Conservation (phyloP, 1,284 basidiomycete species). For the Leccinum insigne region DNA sequence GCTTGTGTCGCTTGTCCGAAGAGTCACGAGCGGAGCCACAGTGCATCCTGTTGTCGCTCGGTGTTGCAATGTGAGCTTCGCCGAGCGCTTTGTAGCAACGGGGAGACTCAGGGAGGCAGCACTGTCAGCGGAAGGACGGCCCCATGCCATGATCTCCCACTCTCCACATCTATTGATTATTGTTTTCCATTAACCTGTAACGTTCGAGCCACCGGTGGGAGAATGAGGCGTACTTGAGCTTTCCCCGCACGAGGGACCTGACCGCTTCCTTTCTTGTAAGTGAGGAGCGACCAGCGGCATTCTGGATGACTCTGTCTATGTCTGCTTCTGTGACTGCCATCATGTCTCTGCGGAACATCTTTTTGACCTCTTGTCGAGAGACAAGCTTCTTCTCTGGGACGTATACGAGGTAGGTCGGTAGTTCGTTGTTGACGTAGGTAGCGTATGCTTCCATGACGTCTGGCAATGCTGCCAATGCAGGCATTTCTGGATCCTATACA, state of each 20-base stretch:
- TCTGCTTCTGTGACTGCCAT: constrained; percentile 28
- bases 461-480: constrained; percentile 12
- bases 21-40: not conserved
- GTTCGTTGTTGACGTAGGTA: constrained; percentile 30
- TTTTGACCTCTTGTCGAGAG: constrained; percentile 34
- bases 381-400: constrained; percentile 29
- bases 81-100: constrained; percentile 26
- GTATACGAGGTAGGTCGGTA: constrained; percentile 32
- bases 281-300: constrained; percentile 47
- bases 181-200: constrained; percentile 29
- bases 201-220: constrained; percentile 62
- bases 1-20: not conserved
- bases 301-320: constrained; percentile 19
- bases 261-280: constrained; percentile 31
- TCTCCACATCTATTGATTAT: constrained; percentile 30
- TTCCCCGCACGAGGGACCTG: constrained; percentile 42
- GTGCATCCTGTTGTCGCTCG: not conserved
- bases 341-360: constrained; percentile 28
- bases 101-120: constrained; percentile 32
- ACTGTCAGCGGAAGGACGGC: constrained; percentile 29
- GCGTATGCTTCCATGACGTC: constrained; percentile 28
- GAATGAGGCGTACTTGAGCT: constrained; percentile 55
- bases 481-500: constrained; percentile 16
- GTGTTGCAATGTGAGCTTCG: not conserved
- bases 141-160: constrained; percentile 37